A percentile compares a stretch with the other conserved stretches of the same genome.
These are phyloP conservation scores for Colletotrichum cordylinicola DNA, from an alignment of 2,329 filamentous ascomycete genomes.

Conservation along the genomic window DNA sequence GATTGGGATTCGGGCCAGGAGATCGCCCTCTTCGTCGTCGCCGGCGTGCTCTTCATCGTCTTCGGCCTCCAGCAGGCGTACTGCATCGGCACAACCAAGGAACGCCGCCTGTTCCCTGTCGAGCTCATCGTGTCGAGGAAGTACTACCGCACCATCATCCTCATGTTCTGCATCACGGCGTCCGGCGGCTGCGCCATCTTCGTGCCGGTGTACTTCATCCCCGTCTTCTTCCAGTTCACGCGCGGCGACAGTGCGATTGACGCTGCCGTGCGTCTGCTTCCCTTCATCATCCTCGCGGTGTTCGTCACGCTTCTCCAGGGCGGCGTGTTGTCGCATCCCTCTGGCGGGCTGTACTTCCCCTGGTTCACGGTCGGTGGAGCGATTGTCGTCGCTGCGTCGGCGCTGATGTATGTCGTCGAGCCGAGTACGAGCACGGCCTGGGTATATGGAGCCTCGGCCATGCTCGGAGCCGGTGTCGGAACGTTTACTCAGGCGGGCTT, in stretches of 20 bases:
- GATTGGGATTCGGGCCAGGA: conserved; percentile 49
- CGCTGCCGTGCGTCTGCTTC: conserved; percentile 44
- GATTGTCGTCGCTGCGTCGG: conserved; percentile 38
- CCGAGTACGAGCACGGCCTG: conserved; percentile 23
- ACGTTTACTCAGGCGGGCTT: conserved; percentile 37
- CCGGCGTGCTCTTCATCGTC: conserved; percentile 42
- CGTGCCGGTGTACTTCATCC: conserved; percentile 50
- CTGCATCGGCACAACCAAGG: conserved; percentile 42
- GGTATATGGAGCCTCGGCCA: conserved; percentile 38
- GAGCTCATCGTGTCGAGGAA: conserved; percentile 42
- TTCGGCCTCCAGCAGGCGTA: conserved; percentile 53
- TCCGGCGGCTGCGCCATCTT: conserved; percentile 22
- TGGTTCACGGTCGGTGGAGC: conserved; percentile 43
- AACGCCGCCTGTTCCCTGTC: conserved; percentile 49
- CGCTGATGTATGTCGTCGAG: conserved; percentile 36
- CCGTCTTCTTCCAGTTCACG: conserved; percentile 55
- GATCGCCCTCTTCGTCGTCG: conserved; percentile 51
- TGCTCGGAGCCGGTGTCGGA: conserved; percentile 46
- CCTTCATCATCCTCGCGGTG: conserved; percentile 39
- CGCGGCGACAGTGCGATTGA: conserved; percentile 43
- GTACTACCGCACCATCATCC: conserved; percentile 15
- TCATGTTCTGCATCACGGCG: conserved; percentile 5
- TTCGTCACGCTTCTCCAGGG: conserved; percentile 34
- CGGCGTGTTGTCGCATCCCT: conserved; percentile 4
- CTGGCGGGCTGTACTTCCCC: conserved; percentile 38